A percentile compares a stretch with the other conserved stretches of the same genome.
Conservation (phyloP, 140 eudicot genomes). For the Oenanthe javanica region DNA sequence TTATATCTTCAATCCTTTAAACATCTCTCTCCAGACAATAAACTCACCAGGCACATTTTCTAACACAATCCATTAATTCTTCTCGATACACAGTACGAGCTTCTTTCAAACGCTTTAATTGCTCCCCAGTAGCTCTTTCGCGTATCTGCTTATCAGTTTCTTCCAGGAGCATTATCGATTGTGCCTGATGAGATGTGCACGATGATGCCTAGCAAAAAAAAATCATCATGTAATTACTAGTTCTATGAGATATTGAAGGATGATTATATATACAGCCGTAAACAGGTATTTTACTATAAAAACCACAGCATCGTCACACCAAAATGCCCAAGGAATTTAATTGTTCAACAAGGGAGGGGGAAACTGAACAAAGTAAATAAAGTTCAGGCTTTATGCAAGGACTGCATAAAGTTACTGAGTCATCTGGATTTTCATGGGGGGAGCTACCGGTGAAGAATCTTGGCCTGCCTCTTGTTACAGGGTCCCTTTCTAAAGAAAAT, state of each 20-base stretch:
- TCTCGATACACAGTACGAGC: slow-evolving; percentile 74
- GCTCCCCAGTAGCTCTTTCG: slow-evolving; percentile 62
- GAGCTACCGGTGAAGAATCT: too few species aligned
- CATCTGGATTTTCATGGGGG: too few species aligned
- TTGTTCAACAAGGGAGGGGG: neutral
- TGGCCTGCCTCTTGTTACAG: too few species aligned
- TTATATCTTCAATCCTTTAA: neutral
- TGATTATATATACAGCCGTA: neutral
- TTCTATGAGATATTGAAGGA: neutral
- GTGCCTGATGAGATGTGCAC: slow-evolving; percentile 84
- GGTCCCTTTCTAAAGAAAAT: too few species aligned
- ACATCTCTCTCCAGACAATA: neutral
- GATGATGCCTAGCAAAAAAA: slow-evolving; percentile 56
- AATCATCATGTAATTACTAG: neutral
- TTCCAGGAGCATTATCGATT: slow-evolving; percentile 70
- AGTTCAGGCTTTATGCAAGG: neutral
- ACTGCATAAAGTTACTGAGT: too few species aligned
- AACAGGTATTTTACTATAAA: neutral
- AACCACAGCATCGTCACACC: neutral
- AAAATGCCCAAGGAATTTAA: neutral
- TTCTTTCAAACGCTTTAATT: slow-evolving; percentile 77
- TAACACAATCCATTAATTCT: slow-evolving; percentile 84
- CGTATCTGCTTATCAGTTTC: slow-evolving; percentile 82
- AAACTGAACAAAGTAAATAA: neutral
- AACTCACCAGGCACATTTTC: slow-evolving; percentile 79